Base-by-base conservation (phyloP, 2,329 filamentous ascomycete species). In the Colletotrichum cordylinicola region DNA sequence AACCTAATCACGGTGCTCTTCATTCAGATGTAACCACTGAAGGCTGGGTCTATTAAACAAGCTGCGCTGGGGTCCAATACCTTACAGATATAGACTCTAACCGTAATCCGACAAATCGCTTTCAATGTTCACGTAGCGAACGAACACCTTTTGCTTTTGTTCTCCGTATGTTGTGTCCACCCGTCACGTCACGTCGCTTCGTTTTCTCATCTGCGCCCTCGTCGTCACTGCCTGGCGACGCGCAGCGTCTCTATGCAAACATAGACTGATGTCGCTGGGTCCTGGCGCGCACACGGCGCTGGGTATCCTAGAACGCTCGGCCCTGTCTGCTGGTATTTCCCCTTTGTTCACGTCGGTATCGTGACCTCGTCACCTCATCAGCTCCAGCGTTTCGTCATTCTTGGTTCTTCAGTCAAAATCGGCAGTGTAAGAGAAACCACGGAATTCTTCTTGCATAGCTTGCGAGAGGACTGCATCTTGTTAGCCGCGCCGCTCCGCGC, bases 381-480 rank as follows among this genome's bases (percentile, higher is more conserved):
- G 12, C 55, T 58, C 55, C 31, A 21, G 24, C 43, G 15, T 43
- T 65, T 67, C 66, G 21, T 21, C 56, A 29, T 61, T 67, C 56
- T 56, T 43, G 21, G 35, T 48, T 43, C 43, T 78, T 84, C 88
- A 96, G 77, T 94, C 94, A 86, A 98, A 98, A 85, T 98, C 96
- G 76, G 95, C 95, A 68, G 95, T 97, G 87, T 99, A 99, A 31
- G 96, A 98, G 89, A 99, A 99, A 79, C 97, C 97, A 75, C 97
- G 93, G 94, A 99, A 99, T 85, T 99, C 96, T 88, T 99, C 97
- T 88, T 99, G 97, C 96, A 98, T 98, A 58, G 96, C 95, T 89
- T 98, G 97, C 33, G 96, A 98, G 78, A 99, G 91, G 60, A 99
- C 97, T 98, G 64, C 66, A 4, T 31, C 8, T 13, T 15, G 76